phyloP scores from a whole-genome alignment of 768 basidiomycete genomes.

The Lactifluus piperatus region DNA sequence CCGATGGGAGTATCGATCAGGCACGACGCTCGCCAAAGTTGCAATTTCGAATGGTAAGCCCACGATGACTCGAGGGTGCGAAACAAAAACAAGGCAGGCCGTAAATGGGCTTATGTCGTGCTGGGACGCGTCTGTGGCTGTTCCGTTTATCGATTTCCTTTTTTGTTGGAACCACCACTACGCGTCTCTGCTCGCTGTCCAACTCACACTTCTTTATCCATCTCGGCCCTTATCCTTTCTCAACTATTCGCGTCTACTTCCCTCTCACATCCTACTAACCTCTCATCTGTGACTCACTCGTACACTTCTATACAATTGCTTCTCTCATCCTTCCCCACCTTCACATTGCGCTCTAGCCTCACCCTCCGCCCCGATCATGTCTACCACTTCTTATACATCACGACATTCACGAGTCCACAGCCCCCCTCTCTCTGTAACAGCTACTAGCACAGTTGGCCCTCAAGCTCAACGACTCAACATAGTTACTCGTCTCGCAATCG shows the following conservation, averaged over 20 bases:
- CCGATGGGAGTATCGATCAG: too few species aligned
- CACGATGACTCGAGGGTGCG: too few species aligned
- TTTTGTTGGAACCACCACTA: background rate
- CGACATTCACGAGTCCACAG: slow-evolving; percentile 24
- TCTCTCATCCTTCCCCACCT: background rate
- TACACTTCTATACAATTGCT: background rate
- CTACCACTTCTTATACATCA: slow-evolving; percentile 12
- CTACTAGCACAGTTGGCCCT: slow-evolving; percentile 21
- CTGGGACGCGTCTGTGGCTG: slow-evolving; percentile 15
- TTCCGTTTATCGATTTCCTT: background rate
- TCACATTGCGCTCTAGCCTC: background rate
- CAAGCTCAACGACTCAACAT: slow-evolving; percentile 46
- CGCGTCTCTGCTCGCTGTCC: background rate
- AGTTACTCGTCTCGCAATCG: slow-evolving; percentile 65
- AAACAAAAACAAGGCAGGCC: too few species aligned
- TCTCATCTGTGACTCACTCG: background rate
- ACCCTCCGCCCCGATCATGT: background rate
- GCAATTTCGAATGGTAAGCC: too few species aligned
- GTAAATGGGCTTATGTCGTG: too few species aligned
- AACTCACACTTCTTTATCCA: background rate
- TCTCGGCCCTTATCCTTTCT: background rate
- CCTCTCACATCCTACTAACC: background rate
- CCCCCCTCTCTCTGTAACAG: slow-evolving; percentile 25
- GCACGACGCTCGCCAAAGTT: too few species aligned
- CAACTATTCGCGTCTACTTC: background rate